Evolutionary conservation across 257 asterid genomes (phyloP), one percentile per base, ranked within the genome.

Genomic region (Osmanthus fragrans): DNA sequence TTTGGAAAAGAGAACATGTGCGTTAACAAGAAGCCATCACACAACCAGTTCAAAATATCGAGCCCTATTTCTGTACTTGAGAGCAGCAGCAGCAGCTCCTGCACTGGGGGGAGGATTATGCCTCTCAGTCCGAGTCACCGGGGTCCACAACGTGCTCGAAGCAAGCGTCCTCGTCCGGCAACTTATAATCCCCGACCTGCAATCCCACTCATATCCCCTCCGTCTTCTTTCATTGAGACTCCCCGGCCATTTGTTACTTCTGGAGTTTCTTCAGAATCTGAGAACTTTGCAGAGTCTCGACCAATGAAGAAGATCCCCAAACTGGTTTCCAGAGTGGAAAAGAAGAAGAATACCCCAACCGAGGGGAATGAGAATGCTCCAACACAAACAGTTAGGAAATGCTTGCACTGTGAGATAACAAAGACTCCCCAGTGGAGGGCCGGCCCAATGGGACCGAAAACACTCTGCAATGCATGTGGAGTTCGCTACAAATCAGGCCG

Each of bases 141-240:
- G 0, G 96, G 95, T 21, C 77, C 95, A 2, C 99, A 94, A 58
- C 93, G 96, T 23, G 99, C 99, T 2, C 92, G 99, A 7, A 92
- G 92, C 86, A 94, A 94, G 75, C 97, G 99, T 13, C 95, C 97
- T 5, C 93, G 96, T 4, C 97, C 97, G 0, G 75, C 93, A 5
- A 78, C 92, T 0, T 94, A 92, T 64, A 87, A 86, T 58, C 97
- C 97, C 0, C 81, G 90, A 9, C 71, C 92, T 0, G 88, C 85
- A 9, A 90, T 87, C 54, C 94, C 86, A 3, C 91, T 85, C 40
- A 73, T 85, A 36, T 78, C 91, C 47, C 85, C 90, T 0, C 71
- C 91, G 0, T 75, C 89, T 19, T 76, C 88, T 6, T 75, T 78
- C 74, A 3, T 29, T 0, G 90, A 81, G 82, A 54, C 80, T 9